Base-by-base conservation (phyloP, 2,329 filamentous ascomycete species). In the Whalleya microplaca region DNA sequence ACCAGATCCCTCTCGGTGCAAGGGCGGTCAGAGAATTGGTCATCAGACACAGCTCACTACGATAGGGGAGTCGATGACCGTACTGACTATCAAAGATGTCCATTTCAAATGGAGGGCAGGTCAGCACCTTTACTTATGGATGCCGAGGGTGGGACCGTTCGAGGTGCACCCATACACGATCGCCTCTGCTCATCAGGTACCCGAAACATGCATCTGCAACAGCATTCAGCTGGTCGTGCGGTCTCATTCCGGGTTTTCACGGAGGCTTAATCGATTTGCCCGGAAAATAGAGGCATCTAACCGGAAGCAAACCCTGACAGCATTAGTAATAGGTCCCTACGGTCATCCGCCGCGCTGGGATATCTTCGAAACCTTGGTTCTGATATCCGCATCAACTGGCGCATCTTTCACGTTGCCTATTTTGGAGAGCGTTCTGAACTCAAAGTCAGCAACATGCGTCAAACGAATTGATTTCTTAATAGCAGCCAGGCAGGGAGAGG, bases 111-210 rank as follows among this genome's bases (percentile, higher is more conserved):
- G 84, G 84, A 73, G 73, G n/a, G 73, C 83, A 0, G 84, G 84
- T 12, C 84, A 87, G 64, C 82, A 86, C 61, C 67, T 87, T 2
- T 86, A 87, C 57, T 76, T 87, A 8, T 86, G 84, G 83, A 70
- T 86, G 48, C 84, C 84, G 5, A 71, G 75, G 1, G 69, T 86
- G 2, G 84, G 82, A 0, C 72, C 76, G 1, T 66, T 84, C 4
- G 84, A 87, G 62, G 78, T 81, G 0, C 84, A 87, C 57, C 84
- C 84, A 0, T 87, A 85, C 68, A 87, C 84, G 3, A 83, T 87
- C 41, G 83, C 84, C n/a, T 80, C 78, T 18, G 79, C 83, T 1
- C 79, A 82, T 64, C 76, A 75, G 45, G 68, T 80, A 10, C 75
- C 78, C 1, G 80, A 76, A 21, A 77, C 78, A 1, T 84, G 82